Evolutionary conservation across 768 basidiomycete genomes (phyloP).

Genomic region (Rhodotorula toruloides): DNA sequence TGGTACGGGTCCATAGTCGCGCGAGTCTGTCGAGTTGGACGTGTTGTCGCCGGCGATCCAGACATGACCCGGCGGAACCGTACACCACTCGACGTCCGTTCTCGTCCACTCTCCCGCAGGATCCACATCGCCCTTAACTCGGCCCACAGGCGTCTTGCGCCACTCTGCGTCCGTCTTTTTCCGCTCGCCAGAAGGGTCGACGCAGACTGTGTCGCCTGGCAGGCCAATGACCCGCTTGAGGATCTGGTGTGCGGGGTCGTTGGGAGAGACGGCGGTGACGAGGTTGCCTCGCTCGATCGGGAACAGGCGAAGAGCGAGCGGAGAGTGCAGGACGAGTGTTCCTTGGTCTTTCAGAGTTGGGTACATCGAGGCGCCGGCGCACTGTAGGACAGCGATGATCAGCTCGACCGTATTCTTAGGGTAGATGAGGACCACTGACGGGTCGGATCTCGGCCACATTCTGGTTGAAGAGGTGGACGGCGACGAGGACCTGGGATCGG

Average conservation of each 20-base stretch:
- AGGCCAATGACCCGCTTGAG: conserved; percentile 80
- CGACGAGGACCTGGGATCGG: conserved; percentile 15
- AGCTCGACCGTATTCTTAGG: neutral
- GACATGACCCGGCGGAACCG: conserved; percentile 75
- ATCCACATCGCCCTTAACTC: conserved; percentile 39
- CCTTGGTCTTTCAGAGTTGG: conserved; percentile 29
- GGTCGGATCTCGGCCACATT: conserved; percentile 35
- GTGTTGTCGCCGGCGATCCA: conserved; percentile 92
- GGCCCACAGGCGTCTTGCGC: conserved; percentile 11
- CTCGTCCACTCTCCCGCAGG: too few species aligned
- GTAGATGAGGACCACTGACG: neutral
- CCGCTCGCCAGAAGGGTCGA: conserved; percentile 60
- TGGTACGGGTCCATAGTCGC: conserved; percentile 87
- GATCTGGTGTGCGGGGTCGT: conserved; percentile 28
- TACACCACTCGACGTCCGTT: conserved; percentile 46
- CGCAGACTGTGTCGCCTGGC: conserved; percentile 80
- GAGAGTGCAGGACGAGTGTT: conserved; percentile 33
- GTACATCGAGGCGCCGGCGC: conserved; percentile 38
- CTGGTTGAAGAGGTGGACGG: conserved; percentile 36
- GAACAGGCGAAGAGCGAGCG: conserved; percentile 15
- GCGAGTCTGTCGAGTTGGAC: conserved; percentile 74
- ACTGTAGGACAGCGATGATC: conserved; percentile 1
- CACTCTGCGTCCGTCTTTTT: conserved; percentile 25
- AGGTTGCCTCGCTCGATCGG: conserved; percentile 32
- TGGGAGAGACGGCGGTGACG: conserved; percentile 33